These are phyloP conservation scores for Conidiobolus incongruus DNA, from an alignment of 371 early-diverging fungal species.

Conservation along the genomic window DNA sequence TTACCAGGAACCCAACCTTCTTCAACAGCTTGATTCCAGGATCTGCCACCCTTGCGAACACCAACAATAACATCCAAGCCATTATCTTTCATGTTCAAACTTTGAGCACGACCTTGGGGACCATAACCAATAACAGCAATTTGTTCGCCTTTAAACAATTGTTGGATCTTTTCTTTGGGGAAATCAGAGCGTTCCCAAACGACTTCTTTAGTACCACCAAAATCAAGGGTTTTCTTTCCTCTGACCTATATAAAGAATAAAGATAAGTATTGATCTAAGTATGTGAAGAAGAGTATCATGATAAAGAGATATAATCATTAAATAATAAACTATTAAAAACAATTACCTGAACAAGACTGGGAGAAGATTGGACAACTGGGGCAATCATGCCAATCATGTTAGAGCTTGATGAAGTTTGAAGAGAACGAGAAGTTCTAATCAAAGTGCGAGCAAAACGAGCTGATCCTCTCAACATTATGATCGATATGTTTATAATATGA, in stretches of 20 bases:
- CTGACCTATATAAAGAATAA: conserved; percentile 25
- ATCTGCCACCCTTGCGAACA: conserved; percentile 71
- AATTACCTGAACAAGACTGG: no score
- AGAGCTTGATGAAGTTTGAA: no score
- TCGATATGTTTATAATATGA: no score
- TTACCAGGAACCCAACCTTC: conserved; percentile 95
- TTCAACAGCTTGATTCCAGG: conserved; percentile 78
- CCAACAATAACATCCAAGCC: conserved; percentile 90
- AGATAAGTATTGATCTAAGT: no score
- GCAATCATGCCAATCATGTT: no score
- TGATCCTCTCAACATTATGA: no score
- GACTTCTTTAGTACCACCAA: conserved; percentile 78
- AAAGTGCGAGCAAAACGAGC: no score
- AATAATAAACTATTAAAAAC: no score
- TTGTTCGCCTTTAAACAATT: conserved; percentile 82
- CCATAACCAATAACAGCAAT: conserved; percentile 95
- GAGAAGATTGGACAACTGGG: no score
- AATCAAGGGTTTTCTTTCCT: conserved; percentile 79
- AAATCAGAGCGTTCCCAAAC: conserved; percentile 91
- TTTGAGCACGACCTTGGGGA: conserved; percentile 92
- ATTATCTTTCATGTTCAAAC: conserved; percentile 90
- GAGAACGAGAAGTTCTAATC: no score
- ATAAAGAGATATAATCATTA: no score
- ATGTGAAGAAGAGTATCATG: no score
- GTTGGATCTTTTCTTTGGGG: conserved; percentile 70